phyloP scores from a whole-genome alignment of 345 rosid species.

The Eucalyptus pauciflora region DNA sequence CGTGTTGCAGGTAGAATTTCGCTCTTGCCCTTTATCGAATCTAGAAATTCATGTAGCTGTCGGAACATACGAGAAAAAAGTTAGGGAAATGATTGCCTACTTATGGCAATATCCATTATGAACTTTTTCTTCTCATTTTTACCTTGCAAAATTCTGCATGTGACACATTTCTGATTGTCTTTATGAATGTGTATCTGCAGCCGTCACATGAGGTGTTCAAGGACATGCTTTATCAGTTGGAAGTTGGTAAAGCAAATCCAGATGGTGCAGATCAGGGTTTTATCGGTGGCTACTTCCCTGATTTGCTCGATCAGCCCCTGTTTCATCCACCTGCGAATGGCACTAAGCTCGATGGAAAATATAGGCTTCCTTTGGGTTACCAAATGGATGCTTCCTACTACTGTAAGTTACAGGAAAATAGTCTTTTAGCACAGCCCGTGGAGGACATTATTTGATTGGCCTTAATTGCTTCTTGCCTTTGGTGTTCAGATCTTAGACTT shows the following conservation, averaged over 20 bases:
- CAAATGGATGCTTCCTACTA: slow-evolving; percentile 98
- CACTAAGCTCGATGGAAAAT: slow-evolving; percentile 44
- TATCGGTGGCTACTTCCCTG: slow-evolving; percentile 76
- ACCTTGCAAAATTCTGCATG: neutral
- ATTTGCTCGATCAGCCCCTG: slow-evolving; percentile 71
- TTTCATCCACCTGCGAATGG: slow-evolving; percentile 56
- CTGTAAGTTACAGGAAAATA: slow-evolving; percentile 32
- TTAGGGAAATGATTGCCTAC: neutral
- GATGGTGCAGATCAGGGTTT: slow-evolving; percentile 99
- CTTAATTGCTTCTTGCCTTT: neutral
- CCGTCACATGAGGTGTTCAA: slow-evolving; percentile 66
- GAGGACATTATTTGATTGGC: neutral
- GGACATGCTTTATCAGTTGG: slow-evolving; percentile 68
- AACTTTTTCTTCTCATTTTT: neutral
- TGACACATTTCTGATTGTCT: neutral
- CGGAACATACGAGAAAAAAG: neutral
- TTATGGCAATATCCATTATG: neutral
- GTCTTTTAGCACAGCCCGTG: neutral
- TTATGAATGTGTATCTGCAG: slow-evolving; percentile 8
- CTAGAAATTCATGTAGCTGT: neutral
- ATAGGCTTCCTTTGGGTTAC: slow-evolving; percentile 90
- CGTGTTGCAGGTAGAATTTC: slow-evolving; percentile 46
- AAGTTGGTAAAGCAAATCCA: slow-evolving; percentile 45
- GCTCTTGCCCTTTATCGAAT: neutral
- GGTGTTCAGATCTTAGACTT: slow-evolving; percentile 56